Percentiles rank a stretch among this genome's conserved stretches.
These are phyloP conservation scores for Fusarium luffae DNA, from an alignment of 2,329 filamentous ascomycete genomes.

Conservation along the genomic window DNA sequence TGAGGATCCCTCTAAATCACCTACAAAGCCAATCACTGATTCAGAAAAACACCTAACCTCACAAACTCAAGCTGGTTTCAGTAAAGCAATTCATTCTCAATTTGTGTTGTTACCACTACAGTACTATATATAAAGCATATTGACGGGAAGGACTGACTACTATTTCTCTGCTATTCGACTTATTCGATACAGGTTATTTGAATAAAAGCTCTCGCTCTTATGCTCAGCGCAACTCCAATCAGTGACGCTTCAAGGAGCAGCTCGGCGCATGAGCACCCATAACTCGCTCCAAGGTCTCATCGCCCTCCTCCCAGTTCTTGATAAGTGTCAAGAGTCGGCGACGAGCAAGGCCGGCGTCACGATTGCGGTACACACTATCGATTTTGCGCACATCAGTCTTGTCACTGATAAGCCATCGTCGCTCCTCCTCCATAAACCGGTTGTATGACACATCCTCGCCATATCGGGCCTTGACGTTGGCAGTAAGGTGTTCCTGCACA, in stretches of 20 bases:
- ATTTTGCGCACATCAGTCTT: constrained; percentile 55
- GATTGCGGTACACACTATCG: constrained; percentile 58
- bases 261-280: constrained; percentile 48
- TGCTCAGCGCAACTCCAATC: background rate
- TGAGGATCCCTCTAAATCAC: background rate
- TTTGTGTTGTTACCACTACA: background rate
- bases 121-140: background rate
- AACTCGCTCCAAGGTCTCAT: constrained; percentile 53
- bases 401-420: constrained; percentile 55
- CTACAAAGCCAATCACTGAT: background rate
- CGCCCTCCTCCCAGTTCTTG: constrained; percentile 55
- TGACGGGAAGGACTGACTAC: background rate
- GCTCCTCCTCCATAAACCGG: constrained; percentile 51
- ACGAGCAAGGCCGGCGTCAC: constrained; percentile 53
- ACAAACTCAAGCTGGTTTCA: background rate
- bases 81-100: background rate
- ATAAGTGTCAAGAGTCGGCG: constrained; percentile 50
- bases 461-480: constrained; percentile 49
- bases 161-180: background rate
- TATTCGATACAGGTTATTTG: background rate
- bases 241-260: constrained; percentile 41
- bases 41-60: background rate
- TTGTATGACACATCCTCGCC: constrained; percentile 47
- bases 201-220: background rate
- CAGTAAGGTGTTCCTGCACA: constrained; percentile 47